phyloP scores from a whole-genome alignment of 2,329 filamentous ascomycete species.

The Plenodomus tracheiphilus region DNA sequence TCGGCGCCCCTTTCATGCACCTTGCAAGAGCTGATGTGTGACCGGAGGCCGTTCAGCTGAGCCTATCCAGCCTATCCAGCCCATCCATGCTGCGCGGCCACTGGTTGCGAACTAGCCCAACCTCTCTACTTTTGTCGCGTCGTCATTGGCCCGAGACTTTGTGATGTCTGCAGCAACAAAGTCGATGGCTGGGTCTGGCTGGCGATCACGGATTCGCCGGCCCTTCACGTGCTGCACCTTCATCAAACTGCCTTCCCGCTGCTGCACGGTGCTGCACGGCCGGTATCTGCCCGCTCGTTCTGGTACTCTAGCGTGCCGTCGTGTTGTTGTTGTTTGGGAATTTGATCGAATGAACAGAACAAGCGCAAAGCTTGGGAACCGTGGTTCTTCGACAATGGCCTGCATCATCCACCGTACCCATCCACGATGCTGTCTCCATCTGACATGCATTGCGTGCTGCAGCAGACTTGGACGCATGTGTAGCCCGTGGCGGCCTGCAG shows the following conservation, averaged over 20 bases:
- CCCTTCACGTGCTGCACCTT: slow-evolving; percentile 12
- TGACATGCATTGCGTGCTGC: slow-evolving; percentile 20
- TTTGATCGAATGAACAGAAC: neutral
- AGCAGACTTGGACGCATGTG: neutral
- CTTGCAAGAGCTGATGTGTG: slow-evolving; percentile 26
- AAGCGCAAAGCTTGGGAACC: neutral
- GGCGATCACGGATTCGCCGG: slow-evolving; percentile 18
- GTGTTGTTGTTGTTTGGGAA: neutral
- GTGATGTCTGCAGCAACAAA: slow-evolving; percentile 13
- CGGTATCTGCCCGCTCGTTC: neutral
- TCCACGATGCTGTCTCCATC: neutral
- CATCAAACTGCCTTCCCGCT: slow-evolving; percentile 9
- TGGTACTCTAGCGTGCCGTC: neutral
- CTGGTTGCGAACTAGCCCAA: slow-evolving; percentile 24
- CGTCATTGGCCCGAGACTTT: slow-evolving; percentile 23
- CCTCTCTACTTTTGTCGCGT: slow-evolving; percentile 26
- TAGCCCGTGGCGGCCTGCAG: neutral
- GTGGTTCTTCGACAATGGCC: neutral
- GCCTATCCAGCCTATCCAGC: no score
- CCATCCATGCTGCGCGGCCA: slow-evolving; percentile 23
- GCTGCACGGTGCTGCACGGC: no score
- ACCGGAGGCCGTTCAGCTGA: slow-evolving; percentile 29
- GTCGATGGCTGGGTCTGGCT: slow-evolving; percentile 12
- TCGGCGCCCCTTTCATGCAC: slow-evolving; percentile 21
- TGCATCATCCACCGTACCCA: neutral